Evolutionary conservation across 306 rosid species (phyloP), one percentile per base, ranked within the genome.

Genomic region (Senna tora): DNA sequence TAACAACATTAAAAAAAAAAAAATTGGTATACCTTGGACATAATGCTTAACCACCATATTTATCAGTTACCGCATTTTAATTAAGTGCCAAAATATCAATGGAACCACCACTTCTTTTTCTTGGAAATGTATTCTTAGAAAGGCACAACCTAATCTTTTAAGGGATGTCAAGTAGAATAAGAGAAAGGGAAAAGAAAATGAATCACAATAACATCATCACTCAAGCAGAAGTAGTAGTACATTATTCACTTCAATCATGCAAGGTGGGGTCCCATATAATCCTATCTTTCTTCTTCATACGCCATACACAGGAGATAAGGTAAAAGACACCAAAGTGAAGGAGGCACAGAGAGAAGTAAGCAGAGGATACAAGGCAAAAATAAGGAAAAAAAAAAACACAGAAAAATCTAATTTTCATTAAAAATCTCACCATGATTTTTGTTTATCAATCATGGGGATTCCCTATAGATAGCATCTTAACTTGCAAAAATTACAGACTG

Each of bases 371-470:
- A 5, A 15, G 5, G 8, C n/a, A 9, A 21, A 11, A 13, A 6
- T 9, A 46, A 38, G 11, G 1, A 10, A 4, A 0, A 53, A 13
- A 28, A 16, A 28, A 4, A 20, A 53, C 30, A 17, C 1, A 5
- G n/a, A 20, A 55, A 41, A 56, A 33, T 33, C 56, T 64, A 32
- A 2, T 9, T 46, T 45, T 17, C 20, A 69, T 34, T 22, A 80
- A 36, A 59, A 88, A 86, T 88, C 94, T 82, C 94, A 68, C 94
- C 89, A 73, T 84, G 91, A 84, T 60, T 36, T 69, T 19, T 20
- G 60, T 50, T 64, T 43, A 34, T 65, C 36, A 73, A 80, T 84
- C 91, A 88, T 69, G 86, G 83, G 94, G 94, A 88, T 86, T 88
- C 87, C 85, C 83, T 88, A 67, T 43, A 43, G 43, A 50, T 28